Base-by-base conservation (phyloP, 2,329 filamentous ascomycete genomes). In the Sclerotinia nivalis region DNA sequence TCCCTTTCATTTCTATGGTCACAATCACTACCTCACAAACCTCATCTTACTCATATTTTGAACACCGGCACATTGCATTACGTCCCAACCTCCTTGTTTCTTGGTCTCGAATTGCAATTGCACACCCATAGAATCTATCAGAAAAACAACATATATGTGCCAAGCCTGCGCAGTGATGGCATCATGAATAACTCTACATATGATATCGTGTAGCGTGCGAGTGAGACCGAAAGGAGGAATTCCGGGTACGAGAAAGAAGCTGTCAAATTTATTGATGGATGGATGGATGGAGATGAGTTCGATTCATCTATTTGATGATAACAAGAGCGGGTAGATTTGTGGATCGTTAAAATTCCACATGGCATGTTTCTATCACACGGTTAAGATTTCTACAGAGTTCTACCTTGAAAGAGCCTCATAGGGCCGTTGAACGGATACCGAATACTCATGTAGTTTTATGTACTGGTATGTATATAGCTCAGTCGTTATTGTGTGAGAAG, bases 101-200 rank as follows among this genome's bases (percentile, higher is more conserved):
- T 34, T 31, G 22, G 54, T 56, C 31, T 56, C 54, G 13, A 3
- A 37, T n/a, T 28, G 31, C 54, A 34, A 10, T n/a, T 22, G 54
- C 54, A 56, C 22, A 34, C 22, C 37, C 31, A 58, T 58, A 40
- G 34, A 22, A 22, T 13, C 13, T 61, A 49, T 31, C n/a, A 20
- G 47, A 34, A 62, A 20, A 22, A 50, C 45, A 34, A n/a, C 55
- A 62, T 49, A 28, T 34, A 49, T 37, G 1, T 62, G 60, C 60
- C 60, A 62, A 62, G 60, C 45, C 45, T 62, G 60, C 45, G 45
- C 37, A 18, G 45, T 62, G 60, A 62, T 50, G 60, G 45, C 45
- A 43, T 12, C 40, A 43, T 43, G 40, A 43, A 43, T 43, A 7
- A 43, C 40, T 43, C 40, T 43, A 43, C 40, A 15, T 43, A 43